phyloP scores from a whole-genome alignment of 1,139 yeast species.

The Taphrina confusa region DNA sequence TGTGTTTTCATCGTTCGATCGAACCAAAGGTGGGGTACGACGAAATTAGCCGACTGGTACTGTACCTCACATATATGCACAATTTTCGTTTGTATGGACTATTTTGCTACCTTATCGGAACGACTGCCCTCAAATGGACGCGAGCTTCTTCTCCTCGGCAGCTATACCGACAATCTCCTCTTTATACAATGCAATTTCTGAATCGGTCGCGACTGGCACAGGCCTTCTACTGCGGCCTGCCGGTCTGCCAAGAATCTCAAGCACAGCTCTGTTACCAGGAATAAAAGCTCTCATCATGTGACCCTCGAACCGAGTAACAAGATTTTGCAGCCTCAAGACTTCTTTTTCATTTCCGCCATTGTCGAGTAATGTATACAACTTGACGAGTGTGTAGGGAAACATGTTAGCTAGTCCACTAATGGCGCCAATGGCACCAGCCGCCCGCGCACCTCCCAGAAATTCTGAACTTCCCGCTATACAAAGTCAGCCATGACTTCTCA shows the following conservation, averaged over 20 bases:
- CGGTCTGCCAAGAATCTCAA: slow-evolving; percentile 11
- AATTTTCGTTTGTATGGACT: too few relatives aligned
- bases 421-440: slow-evolving; percentile 52
- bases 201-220: slow-evolving; percentile 9
- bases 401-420: slow-evolving; percentile 53
- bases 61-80: too few relatives aligned
- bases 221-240: slow-evolving; percentile 11
- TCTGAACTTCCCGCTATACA: slow-evolving; percentile 51
- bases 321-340: slow-evolving; percentile 37
- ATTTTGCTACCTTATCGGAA: too few relatives aligned
- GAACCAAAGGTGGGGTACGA: too few relatives aligned
- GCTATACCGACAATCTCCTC: slow-evolving; percentile 1
- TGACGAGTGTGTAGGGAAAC: slow-evolving; percentile 39
- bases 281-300: slow-evolving; percentile 14
- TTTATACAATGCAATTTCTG: background rate
- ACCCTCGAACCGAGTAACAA: slow-evolving; percentile 37
- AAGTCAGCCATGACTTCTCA: background rate
- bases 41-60: too few relatives aligned
- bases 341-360: slow-evolving; percentile 41
- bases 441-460: slow-evolving; percentile 50
- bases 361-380: slow-evolving; percentile 35
- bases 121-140: too few relatives aligned
- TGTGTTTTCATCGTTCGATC: too few relatives aligned
- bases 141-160: slow-evolving; percentile 12
- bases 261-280: slow-evolving; percentile 11